phyloP scores from a whole-genome alignment of 1,284 basidiomycete species.

The Puccinia novopanici region DNA sequence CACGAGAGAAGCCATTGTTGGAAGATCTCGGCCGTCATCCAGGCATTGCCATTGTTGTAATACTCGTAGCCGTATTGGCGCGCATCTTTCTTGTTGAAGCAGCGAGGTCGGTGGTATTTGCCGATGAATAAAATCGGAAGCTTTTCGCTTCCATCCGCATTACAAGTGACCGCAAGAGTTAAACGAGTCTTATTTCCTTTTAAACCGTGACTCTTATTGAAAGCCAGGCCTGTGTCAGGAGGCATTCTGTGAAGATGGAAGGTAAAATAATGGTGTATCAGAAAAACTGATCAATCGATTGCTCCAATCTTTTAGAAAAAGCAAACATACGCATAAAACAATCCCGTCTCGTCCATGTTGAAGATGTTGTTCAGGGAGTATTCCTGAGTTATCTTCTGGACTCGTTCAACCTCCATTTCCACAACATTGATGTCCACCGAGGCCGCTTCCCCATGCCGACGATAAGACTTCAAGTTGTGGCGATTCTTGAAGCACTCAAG shows the following conservation, averaged over 20 bases:
- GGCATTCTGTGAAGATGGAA: conserved; percentile 11
- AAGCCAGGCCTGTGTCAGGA: conserved; percentile 35
- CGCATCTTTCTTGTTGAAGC: background rate
- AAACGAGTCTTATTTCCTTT: conserved; percentile 14
- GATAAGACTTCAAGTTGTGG: background rate
- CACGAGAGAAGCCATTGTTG: conserved; percentile 23
- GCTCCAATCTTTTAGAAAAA: background rate
- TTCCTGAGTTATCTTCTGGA: background rate
- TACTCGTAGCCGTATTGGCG: conserved; percentile 3
- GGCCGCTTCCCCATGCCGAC: conserved; percentile 19
- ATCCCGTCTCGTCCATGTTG: conserved; percentile 38
- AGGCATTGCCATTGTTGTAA: conserved; percentile 7
- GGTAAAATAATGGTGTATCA: background rate
- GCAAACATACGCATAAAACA: conserved; percentile 17
- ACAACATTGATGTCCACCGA: background rate
- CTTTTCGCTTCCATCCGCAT: conserved; percentile 6
- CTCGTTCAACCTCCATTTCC: background rate
- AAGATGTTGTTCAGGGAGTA: conserved; percentile 9
- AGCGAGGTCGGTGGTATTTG: background rate
- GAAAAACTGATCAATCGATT: background rate
- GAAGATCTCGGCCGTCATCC: conserved; percentile 17
- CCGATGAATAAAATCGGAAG: conserved; percentile 23
- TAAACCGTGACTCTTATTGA: background rate
- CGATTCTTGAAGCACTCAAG: conserved; percentile 25
- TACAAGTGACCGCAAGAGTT: too few species aligned